These are phyloP conservation scores for Yamadazyma taylorii DNA, from an alignment of 1,139 yeast species.

Conservation along the genomic window DNA sequence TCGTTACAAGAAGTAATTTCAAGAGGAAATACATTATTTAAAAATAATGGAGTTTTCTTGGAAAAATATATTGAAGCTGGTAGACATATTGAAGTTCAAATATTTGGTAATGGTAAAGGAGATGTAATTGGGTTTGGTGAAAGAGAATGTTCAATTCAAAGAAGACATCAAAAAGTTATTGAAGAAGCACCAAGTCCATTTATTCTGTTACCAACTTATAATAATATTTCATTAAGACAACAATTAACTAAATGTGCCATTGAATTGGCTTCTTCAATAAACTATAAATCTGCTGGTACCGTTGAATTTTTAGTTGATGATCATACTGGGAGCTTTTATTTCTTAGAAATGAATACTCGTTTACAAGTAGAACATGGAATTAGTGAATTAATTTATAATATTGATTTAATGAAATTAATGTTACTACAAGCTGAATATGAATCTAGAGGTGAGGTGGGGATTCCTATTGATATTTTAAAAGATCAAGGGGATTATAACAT, in stretches of 20 bases:
- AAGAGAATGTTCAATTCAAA: constrained; percentile 49
- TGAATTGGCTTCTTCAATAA: constrained; percentile 25
- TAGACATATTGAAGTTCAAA: constrained; percentile 48
- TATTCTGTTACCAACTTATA: constrained; percentile 17
- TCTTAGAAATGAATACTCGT: constrained; percentile 37
- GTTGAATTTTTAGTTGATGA: constrained; percentile 37
- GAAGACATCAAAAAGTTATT: constrained; percentile 50
- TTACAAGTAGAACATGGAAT: constrained; percentile 41
- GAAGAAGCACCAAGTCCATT: constrained; percentile 48
- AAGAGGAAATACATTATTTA: constrained; percentile 38
- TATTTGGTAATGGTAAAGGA: constrained; percentile 46
- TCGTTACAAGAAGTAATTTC: constrained; percentile 40
- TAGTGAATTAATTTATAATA: constrained; percentile 30
- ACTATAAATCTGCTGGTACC: constrained; percentile 37
- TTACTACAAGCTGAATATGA: constrained; percentile 30
- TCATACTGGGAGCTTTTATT: constrained; percentile 28
- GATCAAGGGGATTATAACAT: constrained; percentile 7
- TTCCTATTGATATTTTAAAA: constrained; percentile 17
- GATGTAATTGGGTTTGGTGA: constrained; percentile 46
- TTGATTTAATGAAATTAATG: constrained; percentile 33
- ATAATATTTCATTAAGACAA: constrained; percentile 14
- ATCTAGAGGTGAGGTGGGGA: constrained; percentile 18
- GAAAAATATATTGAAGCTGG: constrained; percentile 46
- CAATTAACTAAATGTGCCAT: constrained; percentile 23
- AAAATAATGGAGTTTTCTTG: constrained; percentile 41